Evolutionary conservation across 768 basidiomycete genomes (phyloP), one percentile per base, ranked within the genome.

Genomic region (Galerina sulciceps): DNA sequence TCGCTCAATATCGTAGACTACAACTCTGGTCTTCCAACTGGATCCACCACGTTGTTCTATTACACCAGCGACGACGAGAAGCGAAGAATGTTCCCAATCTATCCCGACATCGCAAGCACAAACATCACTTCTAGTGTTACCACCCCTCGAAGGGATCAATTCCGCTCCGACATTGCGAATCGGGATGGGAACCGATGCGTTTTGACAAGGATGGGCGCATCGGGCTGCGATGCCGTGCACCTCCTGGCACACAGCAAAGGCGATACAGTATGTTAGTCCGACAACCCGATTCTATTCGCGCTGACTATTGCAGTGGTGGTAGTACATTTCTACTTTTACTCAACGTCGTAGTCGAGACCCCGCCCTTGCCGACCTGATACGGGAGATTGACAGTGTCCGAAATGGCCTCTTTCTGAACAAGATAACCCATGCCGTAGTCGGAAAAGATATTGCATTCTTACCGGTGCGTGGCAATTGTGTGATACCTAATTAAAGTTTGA

Each of bases 161-260:
- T 66, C 55, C 35, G 10, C 31, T 36, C 56, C 1, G 51, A 64
- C 9, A 55, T 64, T 58, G 51, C 38, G 45, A 37, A 41, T 58
- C 60, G 60, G 36, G 65, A 67, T 60, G 60, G 63, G 55, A 11
- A 23, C 6, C 20, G 10, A 10, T 66, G 65, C 31, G 58, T 64
- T 47, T 45, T 67, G 52, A 43, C 59, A 34, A 41, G 52, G 15
- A 6, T 43, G 8, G 6, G 3, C 14, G 57, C 10, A n/a, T 54
- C 3, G n/a, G n/a, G n/a, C n/a, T 67, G 63, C 52, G 54, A 64
- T 15, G 63, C 63, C 14, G 60, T 58, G n/a, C 65, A 64, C 43
- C 63, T 67, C 45, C n/a, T 67, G 40, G 54, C 60, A n/a, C 58
- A 64, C 47, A 58, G 42, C 48, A 67, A 64, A 60, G 60, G 63